Conservation (phyloP, 129 eudicot genomes). For the Tagetes erecta region DNA sequence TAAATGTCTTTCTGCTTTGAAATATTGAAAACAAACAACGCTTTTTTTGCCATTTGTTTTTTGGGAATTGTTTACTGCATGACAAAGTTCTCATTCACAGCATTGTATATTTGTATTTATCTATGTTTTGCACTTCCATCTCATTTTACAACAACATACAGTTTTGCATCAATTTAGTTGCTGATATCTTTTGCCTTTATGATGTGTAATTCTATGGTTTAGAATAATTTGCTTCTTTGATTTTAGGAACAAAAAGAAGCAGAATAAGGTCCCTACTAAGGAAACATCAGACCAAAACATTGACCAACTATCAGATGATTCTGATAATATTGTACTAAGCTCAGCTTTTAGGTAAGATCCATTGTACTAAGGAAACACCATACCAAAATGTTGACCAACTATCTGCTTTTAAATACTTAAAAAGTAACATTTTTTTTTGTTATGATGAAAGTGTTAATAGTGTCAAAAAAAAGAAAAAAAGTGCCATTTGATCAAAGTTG, state of each 20-base stretch:
- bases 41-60: not conserved
- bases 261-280: conserved; percentile 22
- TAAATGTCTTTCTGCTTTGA: not conserved
- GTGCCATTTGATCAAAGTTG: too few relatives aligned
- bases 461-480: too few relatives aligned
- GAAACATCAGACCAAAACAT: conserved; percentile 30
- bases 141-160: not conserved
- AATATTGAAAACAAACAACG: not conserved
- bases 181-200: conserved; percentile 4
- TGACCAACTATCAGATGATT: conserved; percentile 38
- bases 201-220: conserved; percentile 3
- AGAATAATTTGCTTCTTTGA: conserved; percentile 10
- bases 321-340: conserved; percentile 57
- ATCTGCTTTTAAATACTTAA: too few relatives aligned
- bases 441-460: too few relatives aligned
- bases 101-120: not conserved
- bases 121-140: not conserved
- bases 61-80: not conserved
- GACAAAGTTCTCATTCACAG: not conserved
- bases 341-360: conserved; percentile 22
- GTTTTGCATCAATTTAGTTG: not conserved
- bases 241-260: conserved; percentile 57
- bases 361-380: too few relatives aligned
- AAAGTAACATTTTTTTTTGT: too few relatives aligned
- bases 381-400: too few relatives aligned